Conservation (phyloP, 257 asterid species). For the Solanum raphanifolium region DNA sequence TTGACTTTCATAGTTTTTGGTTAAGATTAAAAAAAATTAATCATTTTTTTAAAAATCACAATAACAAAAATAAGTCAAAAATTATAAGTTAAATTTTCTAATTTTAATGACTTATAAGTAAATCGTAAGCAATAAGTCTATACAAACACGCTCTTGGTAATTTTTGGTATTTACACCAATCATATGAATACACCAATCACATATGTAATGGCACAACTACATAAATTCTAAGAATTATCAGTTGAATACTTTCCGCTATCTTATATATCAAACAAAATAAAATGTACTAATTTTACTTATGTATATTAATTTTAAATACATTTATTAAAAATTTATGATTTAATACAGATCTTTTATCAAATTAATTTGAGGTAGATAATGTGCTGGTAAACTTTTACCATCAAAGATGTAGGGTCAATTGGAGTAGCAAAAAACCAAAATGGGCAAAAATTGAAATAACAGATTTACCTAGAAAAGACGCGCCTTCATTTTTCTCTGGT, state of each 20-base stretch:
- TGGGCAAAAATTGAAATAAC: background rate
- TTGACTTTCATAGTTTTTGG: background rate
- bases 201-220: background rate
- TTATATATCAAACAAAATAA: background rate
- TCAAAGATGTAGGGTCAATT: background rate
- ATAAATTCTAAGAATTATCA: no score
- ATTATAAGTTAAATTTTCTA: background rate
- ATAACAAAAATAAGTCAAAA: background rate
- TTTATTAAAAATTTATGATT: background rate
- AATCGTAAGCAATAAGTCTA: background rate
- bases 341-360: background rate
- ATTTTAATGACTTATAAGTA: background rate
- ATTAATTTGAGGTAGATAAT: background rate
- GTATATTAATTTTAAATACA: background rate
- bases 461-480: background rate
- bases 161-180: background rate
- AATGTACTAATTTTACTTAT: background rate
- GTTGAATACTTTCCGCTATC: background rate
- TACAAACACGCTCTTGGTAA: background rate
- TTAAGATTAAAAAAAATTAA: background rate
- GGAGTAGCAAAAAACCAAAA: background rate
- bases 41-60: background rate
- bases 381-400: background rate
- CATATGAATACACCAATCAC: background rate
- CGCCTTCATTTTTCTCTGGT: background rate